Percentiles rank a stretch among this genome's conserved stretches.
Evolutionary conservation across 768 basidiomycete species (phyloP).

Genomic region (Panus rudis): DNA sequence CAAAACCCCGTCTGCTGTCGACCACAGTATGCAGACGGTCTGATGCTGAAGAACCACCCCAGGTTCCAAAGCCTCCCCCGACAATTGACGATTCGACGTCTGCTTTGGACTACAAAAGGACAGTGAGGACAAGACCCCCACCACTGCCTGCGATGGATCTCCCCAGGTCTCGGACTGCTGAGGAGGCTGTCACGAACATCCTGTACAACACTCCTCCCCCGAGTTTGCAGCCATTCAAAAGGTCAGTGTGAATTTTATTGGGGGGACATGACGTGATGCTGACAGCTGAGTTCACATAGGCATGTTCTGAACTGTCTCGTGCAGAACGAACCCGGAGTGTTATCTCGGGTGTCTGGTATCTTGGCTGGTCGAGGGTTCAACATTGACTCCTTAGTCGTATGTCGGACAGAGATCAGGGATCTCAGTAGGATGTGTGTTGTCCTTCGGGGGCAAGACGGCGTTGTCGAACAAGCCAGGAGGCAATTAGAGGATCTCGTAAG

Average conservation of each 20-base stretch:
- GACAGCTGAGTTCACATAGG: constrained; percentile 35
- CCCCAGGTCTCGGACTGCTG: constrained; percentile 78
- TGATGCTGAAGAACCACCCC: constrained; percentile 2
- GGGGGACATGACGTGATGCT: not conserved
- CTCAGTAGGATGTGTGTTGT: constrained; percentile 98
- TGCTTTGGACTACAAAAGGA: constrained; percentile 85
- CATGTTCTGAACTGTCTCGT: constrained; percentile 97
- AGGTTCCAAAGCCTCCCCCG: constrained; percentile 59
- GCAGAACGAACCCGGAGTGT: constrained; percentile 98
- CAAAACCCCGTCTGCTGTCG: not conserved
- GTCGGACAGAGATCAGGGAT: constrained; percentile 95
- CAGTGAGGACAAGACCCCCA: constrained; percentile 67
- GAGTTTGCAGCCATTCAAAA: constrained; percentile 87
- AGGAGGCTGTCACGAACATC: constrained; percentile 97
- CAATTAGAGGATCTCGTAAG: constrained; percentile 94
- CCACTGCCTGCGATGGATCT: constrained; percentile 81
- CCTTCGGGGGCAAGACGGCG: constrained; percentile 92
- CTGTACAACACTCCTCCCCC: constrained; percentile 94
- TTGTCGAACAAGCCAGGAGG: constrained; percentile 93
- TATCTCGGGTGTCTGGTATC: constrained; percentile 96
- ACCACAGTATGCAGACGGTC: not conserved
- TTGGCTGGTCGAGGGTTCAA: constrained; percentile 97
- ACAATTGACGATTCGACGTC: constrained; percentile 91
- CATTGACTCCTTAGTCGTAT: constrained; percentile 97
- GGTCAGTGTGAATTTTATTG: constrained; percentile 39